Evolutionary conservation across 208 protist species (phyloP).

Genomic region (Leishmania guyanensis): DNA sequence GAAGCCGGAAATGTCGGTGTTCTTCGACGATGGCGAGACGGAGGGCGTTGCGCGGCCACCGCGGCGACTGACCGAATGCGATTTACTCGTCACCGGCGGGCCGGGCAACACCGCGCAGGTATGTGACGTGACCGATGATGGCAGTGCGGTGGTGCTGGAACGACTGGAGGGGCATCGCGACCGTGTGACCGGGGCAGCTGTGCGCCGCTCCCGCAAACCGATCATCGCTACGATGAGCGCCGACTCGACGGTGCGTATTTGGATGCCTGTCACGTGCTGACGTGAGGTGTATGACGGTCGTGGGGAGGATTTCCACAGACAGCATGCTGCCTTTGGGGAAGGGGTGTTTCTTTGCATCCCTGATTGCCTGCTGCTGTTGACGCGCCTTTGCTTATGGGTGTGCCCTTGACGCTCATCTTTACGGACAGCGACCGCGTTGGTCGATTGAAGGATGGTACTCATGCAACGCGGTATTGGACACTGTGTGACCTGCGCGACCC

Average conservation of each 20-base stretch:
- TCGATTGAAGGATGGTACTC: not conserved
- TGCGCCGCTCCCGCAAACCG: slow-evolving; percentile 66
- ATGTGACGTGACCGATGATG: slow-evolving; percentile 83
- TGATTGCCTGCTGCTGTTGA: slow-evolving; percentile 11
- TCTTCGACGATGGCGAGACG: slow-evolving; percentile 87
- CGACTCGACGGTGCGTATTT: slow-evolving; percentile 84
- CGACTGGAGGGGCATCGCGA: slow-evolving; percentile 84
- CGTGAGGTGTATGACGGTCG: not conserved
- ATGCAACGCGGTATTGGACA: not conserved
- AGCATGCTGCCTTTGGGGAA: not conserved
- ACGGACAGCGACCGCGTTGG: not conserved
- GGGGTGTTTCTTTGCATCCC: not conserved
- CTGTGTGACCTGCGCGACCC: not conserved
- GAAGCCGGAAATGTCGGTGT: slow-evolving; percentile 65
- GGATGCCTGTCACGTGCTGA: slow-evolving; percentile 69
- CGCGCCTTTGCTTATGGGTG: not conserved
- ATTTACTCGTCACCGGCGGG: slow-evolving; percentile 75
- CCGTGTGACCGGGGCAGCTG: slow-evolving; percentile 71
- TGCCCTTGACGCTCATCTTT: not conserved
- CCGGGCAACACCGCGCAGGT: slow-evolving; percentile 78
- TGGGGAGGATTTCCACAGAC: slow-evolving; percentile 22
- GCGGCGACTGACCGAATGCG: slow-evolving; percentile 78
- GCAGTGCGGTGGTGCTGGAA: slow-evolving; percentile 57
- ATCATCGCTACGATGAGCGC: slow-evolving; percentile 88
- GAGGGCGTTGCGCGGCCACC: slow-evolving; percentile 57